These are phyloP conservation scores for Yamadazyma diddensiae DNA, from an alignment of 1,139 yeast genomes.

Conservation along the genomic window DNA sequence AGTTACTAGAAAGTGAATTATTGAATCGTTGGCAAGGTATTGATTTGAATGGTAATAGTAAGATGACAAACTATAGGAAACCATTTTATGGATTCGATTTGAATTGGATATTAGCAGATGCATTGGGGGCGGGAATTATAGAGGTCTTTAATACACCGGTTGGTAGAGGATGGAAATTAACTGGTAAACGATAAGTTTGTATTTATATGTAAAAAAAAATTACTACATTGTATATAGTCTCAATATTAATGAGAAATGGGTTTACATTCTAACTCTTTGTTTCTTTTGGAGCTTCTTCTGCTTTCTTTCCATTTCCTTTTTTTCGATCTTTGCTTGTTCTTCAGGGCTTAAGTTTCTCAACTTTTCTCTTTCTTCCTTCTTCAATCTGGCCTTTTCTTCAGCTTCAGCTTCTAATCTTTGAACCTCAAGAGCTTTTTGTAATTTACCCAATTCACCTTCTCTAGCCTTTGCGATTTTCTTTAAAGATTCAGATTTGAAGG, in stretches of 20 bases:
- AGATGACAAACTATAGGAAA: constrained; percentile 47
- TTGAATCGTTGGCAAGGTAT: constrained; percentile 49
- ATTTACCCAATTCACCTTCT: constrained; percentile 64
- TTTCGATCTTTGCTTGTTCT: constrained; percentile 72
- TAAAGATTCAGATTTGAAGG: constrained; percentile 64
- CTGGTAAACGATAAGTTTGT: constrained; percentile 37
- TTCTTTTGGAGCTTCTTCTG: constrained; percentile 43
- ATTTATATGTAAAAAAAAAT: constrained; percentile 3
- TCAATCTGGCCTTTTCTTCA: constrained; percentile 65
- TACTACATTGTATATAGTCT: no score
- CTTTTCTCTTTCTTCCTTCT: constrained; percentile 57
- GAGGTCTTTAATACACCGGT: constrained; percentile 70
- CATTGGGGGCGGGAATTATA: constrained; percentile 64
- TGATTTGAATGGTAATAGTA: constrained; percentile 22
- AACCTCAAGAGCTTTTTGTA: constrained; percentile 58
- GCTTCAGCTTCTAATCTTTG: constrained; percentile 66
- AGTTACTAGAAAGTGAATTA: constrained; percentile 50
- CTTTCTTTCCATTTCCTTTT: constrained; percentile 50
- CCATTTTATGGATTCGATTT: constrained; percentile 61
- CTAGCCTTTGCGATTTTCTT: constrained; percentile 74
- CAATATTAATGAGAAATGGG: constrained; percentile 1
- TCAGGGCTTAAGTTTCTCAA: constrained; percentile 61
- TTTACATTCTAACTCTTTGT: constrained; percentile 38
- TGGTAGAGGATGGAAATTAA: constrained; percentile 67
- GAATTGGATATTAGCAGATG: constrained; percentile 63